Percentiles rank a stretch among this genome's conserved stretches.
Evolutionary conservation across 179 eudicot genomes (phyloP).

Genomic region (Silene noctiflora): DNA sequence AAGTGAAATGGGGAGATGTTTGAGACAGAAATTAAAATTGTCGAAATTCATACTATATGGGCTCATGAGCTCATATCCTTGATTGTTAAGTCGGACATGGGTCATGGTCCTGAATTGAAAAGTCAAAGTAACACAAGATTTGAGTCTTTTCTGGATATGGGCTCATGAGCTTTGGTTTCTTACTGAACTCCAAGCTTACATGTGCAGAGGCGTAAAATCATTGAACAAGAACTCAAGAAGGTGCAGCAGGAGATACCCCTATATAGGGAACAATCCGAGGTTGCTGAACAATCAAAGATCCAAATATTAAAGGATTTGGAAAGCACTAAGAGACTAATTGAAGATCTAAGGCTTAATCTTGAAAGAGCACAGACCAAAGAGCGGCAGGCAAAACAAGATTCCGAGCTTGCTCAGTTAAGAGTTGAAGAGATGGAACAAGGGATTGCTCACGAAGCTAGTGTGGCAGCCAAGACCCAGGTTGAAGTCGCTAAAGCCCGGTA

Average conservation of each 20-base stretch:
- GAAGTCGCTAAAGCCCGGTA: slow-evolving; percentile 81
- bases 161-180: background rate
- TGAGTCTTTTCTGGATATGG: background rate
- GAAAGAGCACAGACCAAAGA: slow-evolving; percentile 89
- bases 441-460: slow-evolving; percentile 69
- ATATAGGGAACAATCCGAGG: slow-evolving; percentile 57
- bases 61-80: background rate
- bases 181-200: slow-evolving; percentile 10
- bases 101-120: background rate
- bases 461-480: slow-evolving; percentile 85
- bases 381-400: slow-evolving; percentile 84
- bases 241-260: slow-evolving; percentile 73
- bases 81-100: background rate
- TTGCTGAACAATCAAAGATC: slow-evolving; percentile 68
- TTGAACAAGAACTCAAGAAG: slow-evolving; percentile 74
- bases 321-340: slow-evolving; percentile 72
- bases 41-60: too few species aligned
- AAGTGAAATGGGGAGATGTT: too few species aligned
- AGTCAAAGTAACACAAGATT: background rate
- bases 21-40: too few species aligned
- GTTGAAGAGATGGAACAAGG: slow-evolving; percentile 90
- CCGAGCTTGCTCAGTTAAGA: slow-evolving; percentile 70
- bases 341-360: slow-evolving; percentile 75
- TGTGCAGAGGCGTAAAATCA: slow-evolving; percentile 68
- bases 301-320: slow-evolving; percentile 70